These are phyloP conservation scores for Aspergillus indologenus DNA, from an alignment of 495 filamentous ascomycete genomes.

Conservation along the genomic window DNA sequence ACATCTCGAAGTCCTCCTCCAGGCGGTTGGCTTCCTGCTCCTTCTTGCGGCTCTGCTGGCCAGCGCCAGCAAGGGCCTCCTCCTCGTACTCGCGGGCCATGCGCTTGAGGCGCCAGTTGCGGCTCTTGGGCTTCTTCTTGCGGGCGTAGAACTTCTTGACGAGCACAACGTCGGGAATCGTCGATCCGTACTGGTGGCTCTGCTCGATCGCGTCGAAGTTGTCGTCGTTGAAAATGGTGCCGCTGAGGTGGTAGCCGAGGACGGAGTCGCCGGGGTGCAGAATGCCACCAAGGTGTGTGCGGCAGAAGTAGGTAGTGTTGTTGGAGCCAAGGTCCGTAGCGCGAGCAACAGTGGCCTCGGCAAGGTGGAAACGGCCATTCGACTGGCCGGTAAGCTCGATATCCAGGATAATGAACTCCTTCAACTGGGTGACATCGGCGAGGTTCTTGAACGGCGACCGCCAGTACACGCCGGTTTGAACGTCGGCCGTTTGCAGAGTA, in stretches of 20 bases:
- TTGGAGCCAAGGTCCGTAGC: constrained; percentile 88
- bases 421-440: constrained; percentile 78
- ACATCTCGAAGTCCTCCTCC: constrained; percentile 93
- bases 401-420: constrained; percentile 93
- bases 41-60: constrained; percentile 54
- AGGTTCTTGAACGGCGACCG: constrained; percentile 77
- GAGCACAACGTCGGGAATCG: constrained; percentile 86
- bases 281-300: constrained; percentile 85
- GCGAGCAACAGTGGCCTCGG: constrained; percentile 82
- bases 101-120: constrained; percentile 90
- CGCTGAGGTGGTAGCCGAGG: constrained; percentile 84
- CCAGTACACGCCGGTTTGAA: constrained; percentile 82
- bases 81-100: constrained; percentile 86
- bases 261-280: constrained; percentile 88
- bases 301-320: constrained; percentile 76
- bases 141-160: constrained; percentile 95
- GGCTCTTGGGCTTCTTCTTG: constrained; percentile 78
- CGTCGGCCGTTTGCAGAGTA: constrained; percentile 85
- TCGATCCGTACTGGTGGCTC: constrained; percentile 63
- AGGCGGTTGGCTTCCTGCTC: constrained; percentile 69
- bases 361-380: constrained; percentile 78
- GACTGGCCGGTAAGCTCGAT: constrained; percentile 74
- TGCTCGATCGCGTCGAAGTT: constrained; percentile 76
- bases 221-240: constrained; percentile 86
- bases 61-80: constrained; percentile 47